Base-by-base conservation (phyloP, 2,329 filamentous ascomycete species). In the Colletotrichum spaethianum region DNA sequence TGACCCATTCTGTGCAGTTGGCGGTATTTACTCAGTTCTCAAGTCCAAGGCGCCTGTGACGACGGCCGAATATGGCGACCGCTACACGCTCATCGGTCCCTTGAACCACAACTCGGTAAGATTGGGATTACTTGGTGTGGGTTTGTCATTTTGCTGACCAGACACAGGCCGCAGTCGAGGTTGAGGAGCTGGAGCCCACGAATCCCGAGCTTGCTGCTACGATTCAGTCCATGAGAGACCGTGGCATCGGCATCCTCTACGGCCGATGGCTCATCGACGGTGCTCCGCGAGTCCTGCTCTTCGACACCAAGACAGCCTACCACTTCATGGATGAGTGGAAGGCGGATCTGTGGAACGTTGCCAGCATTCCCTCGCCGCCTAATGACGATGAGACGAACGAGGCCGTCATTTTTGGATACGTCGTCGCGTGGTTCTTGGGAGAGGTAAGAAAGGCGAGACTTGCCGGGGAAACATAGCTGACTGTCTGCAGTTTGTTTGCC, bases 31-130 rank as follows among this genome's bases (percentile, higher is more conserved):
- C 88, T 98, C 96, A 20, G 96, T 99, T 76, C 92, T 99, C 84
- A 99, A 99, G 85, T 99, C 96, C 74, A 99, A 99, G 84, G 96
- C 96, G 46, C 96, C 96, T 62, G 96, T 98, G 74, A 98, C 96
- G 53, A 98, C 96, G 0, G 95, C 95, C 73, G 96, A 99, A 84
- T 99, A 98, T 96, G 96, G 96, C 83, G 95, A 98, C 72, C 91
- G 94, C 76, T 99, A 99, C 84, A 97, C 94, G 36, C 90, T 98
- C 75, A 95, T 99, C 81, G 96, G 96, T 2, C 96, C 96, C 70
- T 91, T 97, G 81, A 98, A 98, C 85, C 92, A 93, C 81, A 90
- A 93, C 78, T 98, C 96, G 75, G 94, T 96, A 88, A 79, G 93
- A 80, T 53, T 61, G 46, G 16, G 8, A 9, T 38, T n/a, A 20